Evolutionary conservation across 2,329 filamentous ascomycete species (phyloP).

Genomic region (Thielaviopsis musarum): DNA sequence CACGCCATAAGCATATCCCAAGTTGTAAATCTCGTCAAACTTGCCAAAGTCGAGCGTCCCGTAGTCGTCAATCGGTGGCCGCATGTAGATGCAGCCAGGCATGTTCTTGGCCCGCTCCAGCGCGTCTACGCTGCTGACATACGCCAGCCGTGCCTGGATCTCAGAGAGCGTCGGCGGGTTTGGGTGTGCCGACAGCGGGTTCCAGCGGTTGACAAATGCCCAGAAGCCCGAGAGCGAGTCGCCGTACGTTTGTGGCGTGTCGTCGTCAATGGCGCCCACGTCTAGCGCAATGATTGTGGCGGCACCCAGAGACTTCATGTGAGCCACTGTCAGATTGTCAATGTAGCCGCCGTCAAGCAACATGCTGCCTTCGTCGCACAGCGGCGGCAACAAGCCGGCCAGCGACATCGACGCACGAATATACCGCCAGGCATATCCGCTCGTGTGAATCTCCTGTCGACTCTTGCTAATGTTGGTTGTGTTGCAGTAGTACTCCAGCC

Average conservation of each 20-base stretch:
- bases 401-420: constrained; percentile 94
- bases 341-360: constrained; percentile 91
- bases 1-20: constrained; percentile 76
- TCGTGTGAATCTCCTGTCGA: constrained; percentile 80
- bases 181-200: constrained; percentile 72
- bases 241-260: constrained; percentile 80
- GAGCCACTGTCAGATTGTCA: constrained; percentile 88
- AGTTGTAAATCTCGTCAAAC: constrained; percentile 88
- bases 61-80: constrained; percentile 83
- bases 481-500: constrained; percentile 98
- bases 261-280: constrained; percentile 81
- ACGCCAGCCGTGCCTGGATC: constrained; percentile 87
- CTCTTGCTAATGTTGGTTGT: constrained; percentile 97
- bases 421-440: constrained; percentile 94
- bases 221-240: constrained; percentile 90
- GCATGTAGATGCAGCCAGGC: constrained; percentile 87
- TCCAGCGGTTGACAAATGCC: constrained; percentile 93
- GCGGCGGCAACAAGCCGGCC: constrained; percentile 75
- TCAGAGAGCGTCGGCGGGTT: constrained; percentile 92
- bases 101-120: constrained; percentile 84
- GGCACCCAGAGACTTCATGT: constrained; percentile 89
- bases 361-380: constrained; percentile 96
- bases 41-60: constrained; percentile 93
- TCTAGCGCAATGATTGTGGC: constrained; percentile 93
- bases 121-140: constrained; percentile 88